Evolutionary conservation across 179 eudicot genomes (phyloP).

Genomic region (Actinidia chinensis): DNA sequence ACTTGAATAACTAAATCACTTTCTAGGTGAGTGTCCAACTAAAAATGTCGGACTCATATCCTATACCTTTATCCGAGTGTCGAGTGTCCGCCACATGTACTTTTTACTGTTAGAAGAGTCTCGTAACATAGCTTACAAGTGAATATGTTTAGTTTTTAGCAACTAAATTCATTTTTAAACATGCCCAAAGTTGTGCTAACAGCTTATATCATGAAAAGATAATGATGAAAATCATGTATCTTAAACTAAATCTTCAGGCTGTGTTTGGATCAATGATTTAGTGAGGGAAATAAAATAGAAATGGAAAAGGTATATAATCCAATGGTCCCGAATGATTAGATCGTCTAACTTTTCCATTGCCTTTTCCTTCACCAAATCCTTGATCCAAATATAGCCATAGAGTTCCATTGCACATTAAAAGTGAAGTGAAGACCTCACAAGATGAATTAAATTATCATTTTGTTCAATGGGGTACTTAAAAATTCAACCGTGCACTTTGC

Average conservation of each 20-base stretch:
- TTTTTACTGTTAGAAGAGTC: too few species aligned
- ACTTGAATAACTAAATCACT: too few species aligned
- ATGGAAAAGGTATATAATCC: too few species aligned
- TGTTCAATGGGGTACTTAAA: slow-evolving; percentile 1
- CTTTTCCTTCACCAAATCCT: neutral
- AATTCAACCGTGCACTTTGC: neutral
- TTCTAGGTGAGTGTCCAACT: too few species aligned
- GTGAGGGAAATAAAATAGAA: too few species aligned
- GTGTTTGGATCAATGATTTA: too few species aligned
- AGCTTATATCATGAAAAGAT: neutral
- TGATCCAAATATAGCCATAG: neutral
- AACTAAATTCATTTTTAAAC: neutral
- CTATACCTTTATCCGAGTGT: too few species aligned
- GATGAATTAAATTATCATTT: neutral
- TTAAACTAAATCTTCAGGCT: neutral
- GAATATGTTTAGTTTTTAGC: neutral
- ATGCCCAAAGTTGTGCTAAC: neutral
- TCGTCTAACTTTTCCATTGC: too few species aligned
- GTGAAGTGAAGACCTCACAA: neutral
- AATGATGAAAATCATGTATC: neutral
- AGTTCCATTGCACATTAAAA: neutral
- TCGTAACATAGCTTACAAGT: neutral
- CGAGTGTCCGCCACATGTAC: too few species aligned
- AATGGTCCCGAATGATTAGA: too few species aligned
- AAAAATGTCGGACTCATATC: too few species aligned